Conservation (phyloP, 257 asterid genomes). For the Knoxia roxburghii region DNA sequence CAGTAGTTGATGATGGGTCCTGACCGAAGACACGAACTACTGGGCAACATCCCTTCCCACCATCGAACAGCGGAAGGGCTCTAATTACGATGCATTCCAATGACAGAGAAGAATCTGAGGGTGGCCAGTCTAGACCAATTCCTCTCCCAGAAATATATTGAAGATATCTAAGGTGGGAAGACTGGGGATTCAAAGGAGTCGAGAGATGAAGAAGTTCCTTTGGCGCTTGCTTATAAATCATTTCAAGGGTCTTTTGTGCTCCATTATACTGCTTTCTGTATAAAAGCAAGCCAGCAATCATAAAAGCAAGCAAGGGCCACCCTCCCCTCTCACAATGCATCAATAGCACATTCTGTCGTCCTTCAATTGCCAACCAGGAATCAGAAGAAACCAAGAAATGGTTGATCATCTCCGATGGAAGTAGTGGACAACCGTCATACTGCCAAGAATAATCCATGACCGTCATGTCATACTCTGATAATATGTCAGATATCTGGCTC, state of each 20-base stretch:
- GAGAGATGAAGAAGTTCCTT: slow-evolving; percentile 90
- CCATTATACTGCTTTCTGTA: slow-evolving; percentile 90
- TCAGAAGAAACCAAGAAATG: slow-evolving; percentile 94
- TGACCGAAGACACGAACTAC: slow-evolving; percentile 87
- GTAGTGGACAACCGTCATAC: slow-evolving; percentile 83
- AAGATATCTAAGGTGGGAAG: slow-evolving; percentile 97
- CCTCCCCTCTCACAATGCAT: slow-evolving; percentile 99
- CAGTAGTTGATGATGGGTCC: slow-evolving; percentile 64
- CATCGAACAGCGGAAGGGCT: slow-evolving; percentile 59
- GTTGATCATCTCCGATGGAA: slow-evolving; percentile 93
- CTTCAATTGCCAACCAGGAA: slow-evolving; percentile 97
- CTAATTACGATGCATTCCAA: slow-evolving; percentile 77
- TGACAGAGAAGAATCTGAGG: slow-evolving; percentile 77
- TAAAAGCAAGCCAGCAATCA: slow-evolving; percentile 97
- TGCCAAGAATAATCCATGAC: slow-evolving; percentile 98
- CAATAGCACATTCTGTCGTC: slow-evolving; percentile 93
- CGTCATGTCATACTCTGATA: slow-evolving; percentile 95
- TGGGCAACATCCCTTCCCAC: slow-evolving; percentile 86
- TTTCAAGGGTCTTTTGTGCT: slow-evolving; percentile 93
- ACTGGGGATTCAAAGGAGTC: slow-evolving; percentile 94
- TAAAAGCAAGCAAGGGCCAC: slow-evolving; percentile 97
- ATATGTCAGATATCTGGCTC: slow-evolving; percentile 79
- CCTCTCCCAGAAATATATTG: slow-evolving; percentile 83
- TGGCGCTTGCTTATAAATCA: slow-evolving; percentile 99
- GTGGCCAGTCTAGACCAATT: slow-evolving; percentile 84